Conservation (phyloP, 2,329 filamentous ascomycete species). For the Exophiala phaeomuriformis region DNA sequence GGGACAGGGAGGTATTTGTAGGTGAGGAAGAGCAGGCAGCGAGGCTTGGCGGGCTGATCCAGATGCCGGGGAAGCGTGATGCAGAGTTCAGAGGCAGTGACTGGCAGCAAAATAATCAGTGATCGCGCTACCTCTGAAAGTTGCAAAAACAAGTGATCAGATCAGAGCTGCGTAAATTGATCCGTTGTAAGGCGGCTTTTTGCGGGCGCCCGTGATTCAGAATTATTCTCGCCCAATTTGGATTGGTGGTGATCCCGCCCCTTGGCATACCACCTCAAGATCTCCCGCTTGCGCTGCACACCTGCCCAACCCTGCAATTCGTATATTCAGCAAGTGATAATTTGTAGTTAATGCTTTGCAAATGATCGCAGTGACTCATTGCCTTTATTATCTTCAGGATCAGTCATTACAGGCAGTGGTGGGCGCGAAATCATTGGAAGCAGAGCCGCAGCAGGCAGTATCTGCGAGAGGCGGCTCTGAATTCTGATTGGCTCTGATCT, state of each 20-base stretch:
- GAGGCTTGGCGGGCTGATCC: conserved; percentile 14
- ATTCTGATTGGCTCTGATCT: conserved; percentile 27
- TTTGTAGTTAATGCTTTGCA: conserved; percentile 8
- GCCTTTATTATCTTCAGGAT: conserved; percentile 10
- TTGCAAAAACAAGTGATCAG: conserved; percentile 17
- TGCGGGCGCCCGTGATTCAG: conserved; percentile 17
- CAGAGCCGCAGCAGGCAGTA: not conserved
- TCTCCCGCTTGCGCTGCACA: not conserved
- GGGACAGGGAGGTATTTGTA: conserved; percentile 25
- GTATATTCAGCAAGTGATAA: conserved; percentile 9
- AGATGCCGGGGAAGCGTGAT: conserved; percentile 4
- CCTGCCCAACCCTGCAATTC: conserved; percentile 2
- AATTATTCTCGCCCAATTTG: conserved; percentile 14
- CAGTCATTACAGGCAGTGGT: conserved; percentile 9
- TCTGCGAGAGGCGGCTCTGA: conserved; percentile 26
- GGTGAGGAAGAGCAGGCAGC: conserved; percentile 24
- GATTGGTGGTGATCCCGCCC: conserved; percentile 8
- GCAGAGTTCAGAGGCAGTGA: conserved; percentile 4
- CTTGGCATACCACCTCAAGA: conserved; percentile 25
- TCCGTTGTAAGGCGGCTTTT: conserved; percentile 5
- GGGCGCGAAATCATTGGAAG: conserved; percentile 19
- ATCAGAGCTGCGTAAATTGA: conserved; percentile 18
- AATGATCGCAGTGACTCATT: conserved; percentile 7
- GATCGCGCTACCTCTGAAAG: not conserved
- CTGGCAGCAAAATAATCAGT: conserved; percentile 7